Percentiles rank a stretch among this genome's conserved stretches.
Evolutionary conservation across 1,284 basidiomycete species (phyloP).

Genomic region (Cutaneotrichosporon spelunceum): DNA sequence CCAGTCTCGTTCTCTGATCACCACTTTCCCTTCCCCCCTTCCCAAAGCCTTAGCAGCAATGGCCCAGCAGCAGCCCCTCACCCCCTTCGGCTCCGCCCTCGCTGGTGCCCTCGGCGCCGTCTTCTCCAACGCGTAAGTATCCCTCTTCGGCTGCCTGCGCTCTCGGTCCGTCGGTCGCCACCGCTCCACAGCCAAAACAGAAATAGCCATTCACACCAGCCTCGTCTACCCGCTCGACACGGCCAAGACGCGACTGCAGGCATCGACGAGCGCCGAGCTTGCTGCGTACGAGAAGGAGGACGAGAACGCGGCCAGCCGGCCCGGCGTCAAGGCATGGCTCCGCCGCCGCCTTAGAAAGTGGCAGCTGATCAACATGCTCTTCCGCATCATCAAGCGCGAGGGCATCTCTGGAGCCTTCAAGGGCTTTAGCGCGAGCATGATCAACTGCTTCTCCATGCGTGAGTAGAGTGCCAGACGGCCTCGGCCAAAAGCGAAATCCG

Average conservation of each 20-base stretch:
- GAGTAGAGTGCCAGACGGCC: slow-evolving; percentile 49
- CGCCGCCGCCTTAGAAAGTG: slow-evolving; percentile 37
- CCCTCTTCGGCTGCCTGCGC: neutral
- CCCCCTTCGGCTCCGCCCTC: slow-evolving; percentile 86
- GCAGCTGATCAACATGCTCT: slow-evolving; percentile 61
- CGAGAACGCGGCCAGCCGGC: slow-evolving; percentile 37
- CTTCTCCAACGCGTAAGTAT: slow-evolving; percentile 82
- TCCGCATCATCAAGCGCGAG: slow-evolving; percentile 71
- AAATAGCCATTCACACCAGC: slow-evolving; percentile 51
- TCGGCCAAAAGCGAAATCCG: neutral
- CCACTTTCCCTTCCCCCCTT: neutral
- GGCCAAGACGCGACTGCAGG: slow-evolving; percentile 96
- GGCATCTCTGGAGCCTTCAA: slow-evolving; percentile 80
- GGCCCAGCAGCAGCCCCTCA: slow-evolving; percentile 55
- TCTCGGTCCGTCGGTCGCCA: neutral
- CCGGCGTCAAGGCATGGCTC: slow-evolving; percentile 22
- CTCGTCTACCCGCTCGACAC: slow-evolving; percentile 92
- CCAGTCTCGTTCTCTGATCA: neutral
- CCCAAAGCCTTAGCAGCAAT: neutral
- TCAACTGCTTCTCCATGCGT: slow-evolving; percentile 97
- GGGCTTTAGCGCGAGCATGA: slow-evolving; percentile 95
- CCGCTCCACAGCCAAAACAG: neutral
- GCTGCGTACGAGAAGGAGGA: slow-evolving; percentile 16
- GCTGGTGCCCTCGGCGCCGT: slow-evolving; percentile 93
- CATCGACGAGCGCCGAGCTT: slow-evolving; percentile 43